Evolutionary conservation across 495 filamentous ascomycete genomes (phyloP), one percentile per base, ranked within the genome.

Genomic region (Xylaria palmicola): DNA sequence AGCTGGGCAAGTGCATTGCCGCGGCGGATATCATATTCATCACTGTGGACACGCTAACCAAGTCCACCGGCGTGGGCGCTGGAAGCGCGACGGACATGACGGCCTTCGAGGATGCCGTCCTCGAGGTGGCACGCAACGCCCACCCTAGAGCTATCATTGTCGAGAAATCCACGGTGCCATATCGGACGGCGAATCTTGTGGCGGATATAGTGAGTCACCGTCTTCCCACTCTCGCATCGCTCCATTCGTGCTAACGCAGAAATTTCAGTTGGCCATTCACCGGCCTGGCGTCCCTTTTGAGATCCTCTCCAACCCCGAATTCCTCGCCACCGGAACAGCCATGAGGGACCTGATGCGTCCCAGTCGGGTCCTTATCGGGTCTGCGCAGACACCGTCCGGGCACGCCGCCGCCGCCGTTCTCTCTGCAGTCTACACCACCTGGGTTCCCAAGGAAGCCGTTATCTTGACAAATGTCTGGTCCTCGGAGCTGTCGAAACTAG

Each of bases 111-210:
- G 79, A 80, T 37, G 90, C 87, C 0, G 82, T 83, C 7, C 75
- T 83, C 40, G 83, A 83, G 27, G 86, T 93, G 32, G 91, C 90
- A 0, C 73, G 80, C 48, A 75, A 87, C 52, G 86, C 90, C 9
- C 83, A 78, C 45, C 71, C 79, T 6, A 88, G 88, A 20, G 85
- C 88, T 41, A 90, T 93, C 58, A 79, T 95, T 19, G 90, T 93
- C 1, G 91, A 93, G 75, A 93, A 93, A 74, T 88, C 84, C 44
- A 95, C 91, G 0, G 91, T 95, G 27, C 91, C 91, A 5, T 91
- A 88, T 64, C 79, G 88, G 19, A 95, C 91, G 5, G 87, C 90
- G 0, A 79, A 90, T 37, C 79, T 85, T 29, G 82, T 95, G 20
- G 80, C 83, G 49, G 81, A 87, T 51, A 90, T 86, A 58, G 85